These are phyloP conservation scores for Dictyostelium citrinum DNA, from an alignment of 78 protist genomes.

Conservation along the genomic window DNA sequence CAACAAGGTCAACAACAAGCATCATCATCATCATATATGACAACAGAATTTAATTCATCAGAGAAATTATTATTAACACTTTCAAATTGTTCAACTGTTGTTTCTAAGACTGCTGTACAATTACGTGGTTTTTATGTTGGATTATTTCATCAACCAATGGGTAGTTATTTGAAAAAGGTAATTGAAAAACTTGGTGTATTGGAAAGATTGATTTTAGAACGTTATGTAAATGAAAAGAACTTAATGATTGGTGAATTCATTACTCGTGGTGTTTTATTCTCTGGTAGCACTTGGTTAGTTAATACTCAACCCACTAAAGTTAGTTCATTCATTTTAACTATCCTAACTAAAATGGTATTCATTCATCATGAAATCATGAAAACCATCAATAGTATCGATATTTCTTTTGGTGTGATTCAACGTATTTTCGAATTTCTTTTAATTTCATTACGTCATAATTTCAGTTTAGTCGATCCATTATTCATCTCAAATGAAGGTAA, in stretches of 20 bases:
- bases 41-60: not conserved
- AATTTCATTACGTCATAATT: not conserved
- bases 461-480: not conserved
- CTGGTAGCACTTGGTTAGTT: constrained; percentile 8
- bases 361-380: constrained; percentile 61
- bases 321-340: not conserved
- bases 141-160: constrained; percentile 49
- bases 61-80: constrained; percentile 23
- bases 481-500: constrained; percentile 11
- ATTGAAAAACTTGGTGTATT: constrained; percentile 65
- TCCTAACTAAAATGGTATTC: constrained; percentile 55
- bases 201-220: constrained; percentile 44
- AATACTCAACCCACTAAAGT: constrained; percentile 7
- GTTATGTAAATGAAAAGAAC: constrained; percentile 52
- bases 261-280: constrained; percentile 24
- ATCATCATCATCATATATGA: not conserved
- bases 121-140: constrained; percentile 34
- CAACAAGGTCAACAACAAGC: not conserved
- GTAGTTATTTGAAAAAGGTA: constrained; percentile 26
- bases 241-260: constrained; percentile 12
- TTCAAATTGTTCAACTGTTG: constrained; percentile 65
- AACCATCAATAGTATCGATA: constrained; percentile 47
- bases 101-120: constrained; percentile 47
- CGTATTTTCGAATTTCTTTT: constrained; percentile 30
- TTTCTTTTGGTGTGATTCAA: constrained; percentile 7